Percentiles rank a stretch among this genome's conserved stretches.
phyloP scores from a whole-genome alignment of 1,284 basidiomycete species.

The Cutaneotrichosporon arboriforme region DNA sequence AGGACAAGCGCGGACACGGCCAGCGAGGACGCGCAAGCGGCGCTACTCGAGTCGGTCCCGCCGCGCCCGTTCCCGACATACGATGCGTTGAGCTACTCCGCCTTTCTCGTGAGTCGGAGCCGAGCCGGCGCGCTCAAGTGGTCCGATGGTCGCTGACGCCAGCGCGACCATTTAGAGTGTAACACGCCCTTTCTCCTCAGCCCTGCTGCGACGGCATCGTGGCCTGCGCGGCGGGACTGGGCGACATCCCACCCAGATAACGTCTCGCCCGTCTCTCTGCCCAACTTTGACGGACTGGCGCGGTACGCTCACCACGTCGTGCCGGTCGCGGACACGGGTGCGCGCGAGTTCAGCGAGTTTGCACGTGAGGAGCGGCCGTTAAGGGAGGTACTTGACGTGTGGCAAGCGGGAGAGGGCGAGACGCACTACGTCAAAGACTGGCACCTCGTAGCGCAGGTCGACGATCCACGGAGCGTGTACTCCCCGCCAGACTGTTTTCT shows the following conservation, averaged over 20 bases:
- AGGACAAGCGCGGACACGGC: too few species aligned
- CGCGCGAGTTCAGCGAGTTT: constrained; percentile 43
- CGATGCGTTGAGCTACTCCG: constrained; percentile 9
- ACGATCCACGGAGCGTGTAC: constrained; percentile 46
- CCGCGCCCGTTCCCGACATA: constrained; percentile 13
- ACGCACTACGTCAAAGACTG: constrained; percentile 56
- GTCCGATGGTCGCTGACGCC: constrained; percentile 5
- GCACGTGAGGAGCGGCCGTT: constrained; percentile 41
- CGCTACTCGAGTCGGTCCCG: too few species aligned
- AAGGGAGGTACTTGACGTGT: constrained; percentile 45
- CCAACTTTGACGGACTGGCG: constrained; percentile 26
- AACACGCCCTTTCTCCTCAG: constrained; percentile 43
- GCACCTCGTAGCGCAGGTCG: constrained; percentile 50
- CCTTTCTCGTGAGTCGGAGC: constrained; percentile 10
- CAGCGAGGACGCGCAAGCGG: too few species aligned
- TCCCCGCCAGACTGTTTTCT: constrained; percentile 48
- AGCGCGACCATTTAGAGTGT: constrained; percentile 38
- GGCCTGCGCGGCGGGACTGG: constrained; percentile 20
- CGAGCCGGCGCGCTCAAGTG: too few species aligned
- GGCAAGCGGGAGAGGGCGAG: constrained; percentile 32
- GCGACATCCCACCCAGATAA: not conserved
- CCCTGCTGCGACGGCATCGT: constrained; percentile 17
- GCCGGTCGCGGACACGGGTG: constrained; percentile 42
- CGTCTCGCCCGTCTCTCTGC: constrained; percentile 6
- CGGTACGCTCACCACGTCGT: constrained; percentile 40